Conservation (phyloP, 2,329 filamentous ascomycete species). For the Colletotrichum zoysiae region DNA sequence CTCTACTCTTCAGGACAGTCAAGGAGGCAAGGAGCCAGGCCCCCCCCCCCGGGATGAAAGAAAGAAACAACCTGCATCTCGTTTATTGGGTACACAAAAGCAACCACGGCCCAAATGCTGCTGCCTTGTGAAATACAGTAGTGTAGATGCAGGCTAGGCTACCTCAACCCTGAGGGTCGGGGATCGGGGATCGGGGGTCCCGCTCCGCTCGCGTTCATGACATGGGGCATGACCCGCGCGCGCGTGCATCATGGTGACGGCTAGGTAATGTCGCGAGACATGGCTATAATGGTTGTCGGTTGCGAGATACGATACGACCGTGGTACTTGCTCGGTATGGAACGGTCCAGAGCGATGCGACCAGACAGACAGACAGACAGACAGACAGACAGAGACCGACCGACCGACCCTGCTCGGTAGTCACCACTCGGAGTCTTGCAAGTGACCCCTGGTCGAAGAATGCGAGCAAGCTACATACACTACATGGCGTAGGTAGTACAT, state of each 20-base stretch:
- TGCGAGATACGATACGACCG: slow-evolving; percentile 5
- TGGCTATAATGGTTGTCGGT: background rate
- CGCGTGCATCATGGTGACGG: slow-evolving; percentile 9
- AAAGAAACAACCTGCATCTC: slow-evolving; percentile 15
- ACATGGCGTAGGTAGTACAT: no score
- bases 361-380: background rate
- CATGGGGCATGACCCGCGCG: slow-evolving; percentile 13
- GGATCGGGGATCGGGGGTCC: background rate
- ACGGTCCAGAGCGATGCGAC: background rate
- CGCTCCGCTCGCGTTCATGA: slow-evolving; percentile 19
- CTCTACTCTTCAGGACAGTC: background rate
- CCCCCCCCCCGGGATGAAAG: no score
- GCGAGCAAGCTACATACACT: background rate
- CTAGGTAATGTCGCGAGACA: slow-evolving; percentile 2
- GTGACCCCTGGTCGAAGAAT: background rate
- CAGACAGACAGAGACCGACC: no score
- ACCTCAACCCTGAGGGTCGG: background rate
- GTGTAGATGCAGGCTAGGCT: background rate
- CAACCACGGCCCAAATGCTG: slow-evolving; percentile 22
- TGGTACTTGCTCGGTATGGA: no score
- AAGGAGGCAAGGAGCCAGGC: background rate
- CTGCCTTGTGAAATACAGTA: slow-evolving; percentile 15
- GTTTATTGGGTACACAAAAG: slow-evolving; percentile 35
- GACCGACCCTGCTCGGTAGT: slow-evolving; percentile 1
- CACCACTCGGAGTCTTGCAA: background rate